A percentile compares a stretch with the other conserved stretches of the same genome.
phyloP scores from a whole-genome alignment of 257 asterid genomes.

The Solanum etuberosum region DNA sequence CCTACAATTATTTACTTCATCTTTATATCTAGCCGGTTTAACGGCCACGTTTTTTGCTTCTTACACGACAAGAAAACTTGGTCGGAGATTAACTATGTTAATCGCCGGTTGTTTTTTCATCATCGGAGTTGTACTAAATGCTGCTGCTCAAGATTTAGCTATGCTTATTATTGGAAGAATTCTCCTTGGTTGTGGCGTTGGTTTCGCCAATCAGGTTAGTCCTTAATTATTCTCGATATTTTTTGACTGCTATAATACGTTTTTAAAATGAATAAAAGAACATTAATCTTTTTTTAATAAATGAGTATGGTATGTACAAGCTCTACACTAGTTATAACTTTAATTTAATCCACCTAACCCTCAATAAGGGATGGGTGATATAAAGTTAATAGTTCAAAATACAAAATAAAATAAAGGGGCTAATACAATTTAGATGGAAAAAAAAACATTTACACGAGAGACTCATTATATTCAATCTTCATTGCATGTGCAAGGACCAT shows the following conservation, averaged over 20 bases:
- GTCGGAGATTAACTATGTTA: constrained; percentile 60
- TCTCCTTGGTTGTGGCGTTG: constrained; percentile 80
- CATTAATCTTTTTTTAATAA: not conserved
- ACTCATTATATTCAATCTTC: not conserved
- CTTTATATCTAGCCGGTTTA: constrained; percentile 72
- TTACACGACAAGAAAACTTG: constrained; percentile 66
- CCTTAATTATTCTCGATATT: not conserved
- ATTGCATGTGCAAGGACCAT: not conserved
- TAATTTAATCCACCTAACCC: not conserved
- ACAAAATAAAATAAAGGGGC: not conserved
- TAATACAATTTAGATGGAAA: not conserved
- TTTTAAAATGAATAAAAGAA: not conserved
- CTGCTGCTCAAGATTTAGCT: constrained; percentile 71
- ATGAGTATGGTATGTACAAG: not conserved
- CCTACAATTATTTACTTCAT: constrained; percentile 75
- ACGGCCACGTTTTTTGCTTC: constrained; percentile 84
- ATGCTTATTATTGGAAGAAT: constrained; percentile 90
- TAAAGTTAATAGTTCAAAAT: not conserved
- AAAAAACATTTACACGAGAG: too few relatives aligned
- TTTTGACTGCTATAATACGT: not conserved
- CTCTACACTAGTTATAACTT: not conserved
- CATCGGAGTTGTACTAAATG: constrained; percentile 45
- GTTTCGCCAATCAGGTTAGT: constrained; percentile 78
- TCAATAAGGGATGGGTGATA: not conserved
- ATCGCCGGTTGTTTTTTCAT: constrained; percentile 70